Evolutionary conservation across 108 stramenopile genomes (phyloP).

Genomic region (Cyclostephanos invisitatus): DNA sequence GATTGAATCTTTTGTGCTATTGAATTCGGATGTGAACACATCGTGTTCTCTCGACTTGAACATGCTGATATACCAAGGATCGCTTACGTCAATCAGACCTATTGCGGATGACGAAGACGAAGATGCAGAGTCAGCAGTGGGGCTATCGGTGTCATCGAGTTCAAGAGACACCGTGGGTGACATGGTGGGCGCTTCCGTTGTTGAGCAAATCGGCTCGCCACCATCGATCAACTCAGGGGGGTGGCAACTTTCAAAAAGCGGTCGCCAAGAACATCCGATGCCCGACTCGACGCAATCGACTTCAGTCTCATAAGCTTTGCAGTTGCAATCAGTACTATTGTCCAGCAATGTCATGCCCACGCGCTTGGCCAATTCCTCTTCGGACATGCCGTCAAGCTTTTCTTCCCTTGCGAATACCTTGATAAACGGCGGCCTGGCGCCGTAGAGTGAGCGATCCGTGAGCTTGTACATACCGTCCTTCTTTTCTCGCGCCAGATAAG

Average conservation of each 20-base stretch:
- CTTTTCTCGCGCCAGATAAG: conserved; percentile 45
- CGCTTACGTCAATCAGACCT: neutral
- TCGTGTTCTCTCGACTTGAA: conserved; percentile 57
- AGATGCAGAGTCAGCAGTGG: conserved; percentile 26
- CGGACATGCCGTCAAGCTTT: conserved; percentile 61
- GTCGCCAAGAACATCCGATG: conserved; percentile 48
- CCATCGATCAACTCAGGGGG: conserved; percentile 64
- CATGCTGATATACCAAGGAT: conserved; percentile 52
- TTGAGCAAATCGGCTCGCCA: conserved; percentile 55
- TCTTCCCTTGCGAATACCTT: conserved; percentile 64
- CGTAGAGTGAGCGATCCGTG: conserved; percentile 62
- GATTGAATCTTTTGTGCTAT: conserved; percentile 22
- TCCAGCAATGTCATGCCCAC: conserved; percentile 35
- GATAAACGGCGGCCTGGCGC: conserved; percentile 56
- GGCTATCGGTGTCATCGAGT: conserved; percentile 48
- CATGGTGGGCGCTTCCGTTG: conserved; percentile 56
- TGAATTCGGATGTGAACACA: conserved; percentile 9
- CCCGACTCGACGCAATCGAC: conserved; percentile 52
- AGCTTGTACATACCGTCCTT: conserved; percentile 67
- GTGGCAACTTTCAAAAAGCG: conserved; percentile 51
- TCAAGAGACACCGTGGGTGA: conserved; percentile 46
- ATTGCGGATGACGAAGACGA: neutral
- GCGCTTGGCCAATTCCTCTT: conserved; percentile 43
- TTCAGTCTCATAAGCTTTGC: conserved; percentile 51
- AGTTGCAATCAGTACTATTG: conserved; percentile 62